Conservation (phyloP, 2,329 filamentous ascomycete genomes). For the Scytalidium lignicola region DNA sequence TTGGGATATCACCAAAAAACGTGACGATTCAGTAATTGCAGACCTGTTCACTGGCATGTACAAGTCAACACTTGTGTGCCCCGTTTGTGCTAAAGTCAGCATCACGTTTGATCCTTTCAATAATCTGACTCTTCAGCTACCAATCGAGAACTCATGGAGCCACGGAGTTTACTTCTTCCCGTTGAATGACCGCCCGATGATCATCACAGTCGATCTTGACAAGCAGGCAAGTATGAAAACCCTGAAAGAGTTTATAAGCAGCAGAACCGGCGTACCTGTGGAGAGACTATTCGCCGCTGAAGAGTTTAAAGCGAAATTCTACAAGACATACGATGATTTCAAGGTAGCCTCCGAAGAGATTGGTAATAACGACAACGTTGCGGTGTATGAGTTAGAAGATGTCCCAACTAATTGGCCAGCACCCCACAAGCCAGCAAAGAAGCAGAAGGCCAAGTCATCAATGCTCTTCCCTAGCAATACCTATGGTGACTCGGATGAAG, state of each 20-base stretch:
- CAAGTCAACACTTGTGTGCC: constrained; percentile 94
- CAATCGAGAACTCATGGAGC: constrained; percentile 77
- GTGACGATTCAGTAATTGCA: constrained; percentile 92
- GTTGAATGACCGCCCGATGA: constrained; percentile 63
- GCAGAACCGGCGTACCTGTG: constrained; percentile 57
- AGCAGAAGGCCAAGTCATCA: constrained; percentile 34
- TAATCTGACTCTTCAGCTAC: constrained; percentile 85
- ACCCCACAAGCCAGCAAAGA: constrained; percentile 33
- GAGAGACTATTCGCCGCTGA: constrained; percentile 74
- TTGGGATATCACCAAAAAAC: constrained; percentile 84
- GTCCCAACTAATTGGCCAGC: constrained; percentile 73
- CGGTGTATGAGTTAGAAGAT: constrained; percentile 72
- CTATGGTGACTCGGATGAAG: constrained; percentile 41
- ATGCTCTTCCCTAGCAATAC: constrained; percentile 42
- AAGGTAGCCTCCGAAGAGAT: constrained; percentile 70
- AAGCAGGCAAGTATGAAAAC: constrained; percentile 66
- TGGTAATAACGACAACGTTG: constrained; percentile 53
- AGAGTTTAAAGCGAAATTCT: constrained; percentile 78
- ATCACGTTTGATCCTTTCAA: constrained; percentile 99
- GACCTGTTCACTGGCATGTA: constrained; percentile 97
- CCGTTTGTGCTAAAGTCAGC: constrained; percentile 87
- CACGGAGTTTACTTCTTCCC: constrained; percentile 74
- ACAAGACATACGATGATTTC: constrained; percentile 74
- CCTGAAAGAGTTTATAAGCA: constrained; percentile 67
- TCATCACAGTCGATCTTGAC: constrained; percentile 73